phyloP scores from a whole-genome alignment of 2,329 filamentous ascomycete genomes.

The Diaporthe ilicicola region DNA sequence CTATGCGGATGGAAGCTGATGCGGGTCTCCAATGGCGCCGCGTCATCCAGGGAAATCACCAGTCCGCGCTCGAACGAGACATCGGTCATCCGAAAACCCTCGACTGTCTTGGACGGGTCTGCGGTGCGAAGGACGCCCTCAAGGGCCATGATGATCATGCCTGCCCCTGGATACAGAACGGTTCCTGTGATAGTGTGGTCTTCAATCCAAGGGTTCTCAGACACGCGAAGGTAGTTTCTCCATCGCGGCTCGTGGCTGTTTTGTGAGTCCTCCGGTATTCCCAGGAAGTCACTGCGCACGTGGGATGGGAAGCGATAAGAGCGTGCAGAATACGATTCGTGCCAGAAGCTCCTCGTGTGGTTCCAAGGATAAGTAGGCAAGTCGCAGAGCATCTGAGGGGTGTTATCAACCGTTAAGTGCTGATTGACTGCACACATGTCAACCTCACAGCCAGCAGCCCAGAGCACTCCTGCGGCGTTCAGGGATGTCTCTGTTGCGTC shows the following conservation, averaged over 20 bases:
- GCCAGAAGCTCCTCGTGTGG: conserved; percentile 38
- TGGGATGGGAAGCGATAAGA: neutral
- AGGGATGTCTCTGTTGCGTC: neutral
- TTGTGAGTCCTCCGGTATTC: conserved; percentile 36
- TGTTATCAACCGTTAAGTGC: neutral
- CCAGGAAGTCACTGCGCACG: conserved; percentile 35
- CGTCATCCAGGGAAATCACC: neutral
- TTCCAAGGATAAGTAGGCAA: conserved; percentile 40
- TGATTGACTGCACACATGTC: neutral
- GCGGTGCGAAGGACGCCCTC: conserved; percentile 39
- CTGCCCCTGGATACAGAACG: conserved; percentile 42
- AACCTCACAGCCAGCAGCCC: neutral
- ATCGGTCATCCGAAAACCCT: neutral
- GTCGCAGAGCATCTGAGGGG: conserved; percentile 33
- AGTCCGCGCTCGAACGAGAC: neutral
- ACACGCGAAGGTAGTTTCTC: conserved; percentile 37
- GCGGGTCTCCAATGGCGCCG: neutral
- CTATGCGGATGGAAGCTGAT: neutral
- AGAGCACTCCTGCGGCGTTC: neutral
- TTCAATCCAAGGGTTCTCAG: conserved; percentile 40
- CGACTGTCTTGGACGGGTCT: neutral
- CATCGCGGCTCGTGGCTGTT: conserved; percentile 39
- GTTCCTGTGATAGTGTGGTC: conserved; percentile 41
- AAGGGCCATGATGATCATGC: conserved; percentile 40
- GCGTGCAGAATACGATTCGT: conserved; percentile 37